phyloP scores from a whole-genome alignment of 257 asterid genomes.

The Salvia hispanica region DNA sequence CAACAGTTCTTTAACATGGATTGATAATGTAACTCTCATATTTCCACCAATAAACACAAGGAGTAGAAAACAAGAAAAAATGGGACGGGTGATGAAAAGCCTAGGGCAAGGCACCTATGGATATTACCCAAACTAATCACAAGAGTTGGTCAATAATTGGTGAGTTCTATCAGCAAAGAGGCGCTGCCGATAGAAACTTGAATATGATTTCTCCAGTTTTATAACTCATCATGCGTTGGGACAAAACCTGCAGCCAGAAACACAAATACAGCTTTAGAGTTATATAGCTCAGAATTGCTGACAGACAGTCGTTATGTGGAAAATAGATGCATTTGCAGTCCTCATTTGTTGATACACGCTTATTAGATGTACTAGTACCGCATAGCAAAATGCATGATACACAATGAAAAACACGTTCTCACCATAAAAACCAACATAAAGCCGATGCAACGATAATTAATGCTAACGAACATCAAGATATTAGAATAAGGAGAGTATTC shows the following conservation, averaged over 20 bases:
- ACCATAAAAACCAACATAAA: background rate
- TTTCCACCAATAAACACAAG: conserved; percentile 20
- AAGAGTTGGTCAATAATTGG: conserved; percentile 7
- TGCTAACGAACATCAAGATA: conserved; percentile 3
- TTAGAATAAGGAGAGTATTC: background rate
- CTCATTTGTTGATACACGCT: background rate
- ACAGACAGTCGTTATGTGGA: conserved; percentile 4
- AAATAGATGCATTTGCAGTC: conserved; percentile 6
- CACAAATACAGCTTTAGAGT: conserved; percentile 4
- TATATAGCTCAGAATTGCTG: background rate
- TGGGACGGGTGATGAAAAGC: background rate
- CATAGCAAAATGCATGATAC: background rate
- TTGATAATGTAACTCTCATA: background rate
- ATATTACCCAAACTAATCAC: conserved; percentile 20
- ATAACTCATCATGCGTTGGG: conserved; percentile 67
- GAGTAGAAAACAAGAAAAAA: conserved; percentile 16
- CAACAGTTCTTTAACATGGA: conserved; percentile 20
- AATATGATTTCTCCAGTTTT: conserved; percentile 25
- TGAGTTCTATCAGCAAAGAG: background rate
- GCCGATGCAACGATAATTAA: background rate
- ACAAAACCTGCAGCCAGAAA: conserved; percentile 47
- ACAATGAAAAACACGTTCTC: background rate
- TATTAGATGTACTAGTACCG: conserved; percentile 1
- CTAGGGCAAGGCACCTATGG: conserved; percentile 17
- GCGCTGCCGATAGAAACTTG: conserved; percentile 9